phyloP scores from a whole-genome alignment of 225 moss, liverwort and hornwort species.

The Asterella californica region DNA sequence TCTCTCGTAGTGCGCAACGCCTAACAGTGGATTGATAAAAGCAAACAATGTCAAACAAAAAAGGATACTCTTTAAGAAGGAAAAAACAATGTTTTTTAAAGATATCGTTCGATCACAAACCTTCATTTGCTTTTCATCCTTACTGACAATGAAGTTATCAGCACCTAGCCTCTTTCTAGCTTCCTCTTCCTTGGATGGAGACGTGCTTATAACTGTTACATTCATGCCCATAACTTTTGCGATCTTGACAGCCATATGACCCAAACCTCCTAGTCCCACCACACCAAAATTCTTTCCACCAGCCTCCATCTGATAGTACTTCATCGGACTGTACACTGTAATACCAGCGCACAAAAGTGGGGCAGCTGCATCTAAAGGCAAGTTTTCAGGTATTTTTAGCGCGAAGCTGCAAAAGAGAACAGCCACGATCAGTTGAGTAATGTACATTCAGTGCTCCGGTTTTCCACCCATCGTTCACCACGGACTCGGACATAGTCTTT shows the following conservation, averaged over 20 bases:
- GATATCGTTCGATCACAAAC: neutral
- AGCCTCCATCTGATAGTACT: slow-evolving; percentile 47
- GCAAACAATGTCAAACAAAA: too few relatives aligned
- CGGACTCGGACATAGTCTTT: too few relatives aligned
- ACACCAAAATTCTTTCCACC: slow-evolving; percentile 55
- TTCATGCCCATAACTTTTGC: slow-evolving; percentile 61
- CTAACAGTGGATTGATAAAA: too few relatives aligned
- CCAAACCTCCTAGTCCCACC: slow-evolving; percentile 59
- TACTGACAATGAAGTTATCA: slow-evolving; percentile 55
- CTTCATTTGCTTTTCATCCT: slow-evolving; percentile 46
- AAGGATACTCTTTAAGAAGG: too few relatives aligned
- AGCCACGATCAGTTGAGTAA: neutral
- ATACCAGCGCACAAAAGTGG: slow-evolving; percentile 66
- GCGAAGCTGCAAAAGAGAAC: neutral
- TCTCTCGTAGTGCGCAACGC: too few relatives aligned
- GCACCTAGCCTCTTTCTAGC: slow-evolving; percentile 44
- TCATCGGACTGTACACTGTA: slow-evolving; percentile 70
- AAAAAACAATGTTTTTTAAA: too few relatives aligned
- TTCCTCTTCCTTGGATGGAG: slow-evolving; percentile 47
- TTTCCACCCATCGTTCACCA: neutral
- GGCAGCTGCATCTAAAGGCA: slow-evolving; percentile 48
- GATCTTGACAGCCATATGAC: slow-evolving; percentile 56
- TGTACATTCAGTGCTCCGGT: neutral
- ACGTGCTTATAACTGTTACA: slow-evolving; percentile 66
- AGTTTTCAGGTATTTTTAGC: slow-evolving; percentile 15